phyloP scores from a whole-genome alignment of 2,329 filamentous ascomycete species.

The Podosphaera aphanis region DNA sequence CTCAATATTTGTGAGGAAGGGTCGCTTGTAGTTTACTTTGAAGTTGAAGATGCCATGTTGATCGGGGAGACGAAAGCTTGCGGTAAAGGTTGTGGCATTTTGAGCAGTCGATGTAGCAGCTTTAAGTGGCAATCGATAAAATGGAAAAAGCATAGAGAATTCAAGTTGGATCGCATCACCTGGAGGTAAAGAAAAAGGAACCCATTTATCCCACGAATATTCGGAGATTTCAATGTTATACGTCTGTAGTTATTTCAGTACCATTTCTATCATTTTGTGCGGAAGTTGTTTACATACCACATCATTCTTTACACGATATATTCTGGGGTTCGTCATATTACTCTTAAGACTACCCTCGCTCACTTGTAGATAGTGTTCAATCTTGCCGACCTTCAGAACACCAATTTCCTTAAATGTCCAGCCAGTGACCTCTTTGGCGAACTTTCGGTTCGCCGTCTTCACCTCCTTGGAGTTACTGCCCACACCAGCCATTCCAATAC shows the following conservation, averaged over 20 bases:
- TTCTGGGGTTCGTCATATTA: constrained; percentile 47
- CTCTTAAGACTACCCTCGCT: constrained; percentile 21
- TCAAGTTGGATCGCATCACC: constrained; percentile 72
- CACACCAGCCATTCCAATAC: constrained; percentile 18
- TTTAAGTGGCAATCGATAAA: constrained; percentile 61
- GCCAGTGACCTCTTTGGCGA: constrained; percentile 63
- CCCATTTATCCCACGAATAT: constrained; percentile 50
- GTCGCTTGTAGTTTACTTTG: constrained; percentile 87
- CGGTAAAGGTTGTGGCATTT: constrained; percentile 49
- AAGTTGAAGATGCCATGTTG: constrained; percentile 99
- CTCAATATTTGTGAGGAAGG: constrained; percentile 70
- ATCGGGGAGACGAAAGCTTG: constrained; percentile 65
- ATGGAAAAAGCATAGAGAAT: constrained; percentile 95
- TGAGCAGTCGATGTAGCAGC: constrained; percentile 31
- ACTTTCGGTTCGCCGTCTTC: constrained; percentile 58
- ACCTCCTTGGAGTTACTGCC: constrained; percentile 26
- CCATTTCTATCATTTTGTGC: background rate
- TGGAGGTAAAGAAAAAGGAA: constrained; percentile 45
- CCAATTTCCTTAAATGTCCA: constrained; percentile 94
- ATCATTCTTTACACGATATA: constrained; percentile 92
- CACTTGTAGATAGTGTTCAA: constrained; percentile 53
- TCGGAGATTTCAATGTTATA: constrained; percentile 59
- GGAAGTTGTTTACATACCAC: constrained; percentile 44
- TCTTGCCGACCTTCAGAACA: constrained; percentile 59
- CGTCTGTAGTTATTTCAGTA: constrained; percentile 5